phyloP scores from a whole-genome alignment of 306 rosid genomes.

The Cicer bijugum region DNA sequence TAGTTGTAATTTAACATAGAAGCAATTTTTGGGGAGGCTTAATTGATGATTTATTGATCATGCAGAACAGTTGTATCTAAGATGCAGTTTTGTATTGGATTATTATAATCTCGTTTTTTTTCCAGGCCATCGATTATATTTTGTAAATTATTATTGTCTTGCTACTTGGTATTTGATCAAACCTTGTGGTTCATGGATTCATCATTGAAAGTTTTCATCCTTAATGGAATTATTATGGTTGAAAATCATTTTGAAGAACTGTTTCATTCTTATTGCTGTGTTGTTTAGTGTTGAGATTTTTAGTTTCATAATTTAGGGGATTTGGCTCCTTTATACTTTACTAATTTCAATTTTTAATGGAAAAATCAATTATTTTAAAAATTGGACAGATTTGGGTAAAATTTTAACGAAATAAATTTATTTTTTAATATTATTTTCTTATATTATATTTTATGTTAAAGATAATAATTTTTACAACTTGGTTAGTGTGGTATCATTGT shows the following conservation, averaged over 20 bases:
- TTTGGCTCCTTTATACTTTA: neutral
- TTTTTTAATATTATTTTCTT: no score
- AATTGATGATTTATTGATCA: neutral
- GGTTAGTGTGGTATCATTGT: no score
- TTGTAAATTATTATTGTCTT: constrained; percentile 17
- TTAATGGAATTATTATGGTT: constrained; percentile 20
- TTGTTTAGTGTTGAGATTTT: neutral
- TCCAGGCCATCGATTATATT: neutral
- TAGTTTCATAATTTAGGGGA: neutral
- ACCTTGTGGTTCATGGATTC: constrained; percentile 7
- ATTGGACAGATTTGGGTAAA: no score
- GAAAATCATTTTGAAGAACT: neutral
- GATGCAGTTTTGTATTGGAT: constrained; percentile 37
- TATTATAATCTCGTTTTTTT: constrained; percentile 4
- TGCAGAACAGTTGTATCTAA: constrained; percentile 36
- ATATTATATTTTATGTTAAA: no score
- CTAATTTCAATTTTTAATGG: neutral
- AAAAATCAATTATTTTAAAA: neutral
- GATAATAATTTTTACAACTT: no score
- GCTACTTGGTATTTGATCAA: constrained; percentile 5
- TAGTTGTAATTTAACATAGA: constrained; percentile 41
- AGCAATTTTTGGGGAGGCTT: constrained; percentile 26
- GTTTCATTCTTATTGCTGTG: neutral
- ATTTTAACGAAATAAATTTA: no score
- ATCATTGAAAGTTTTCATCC: neutral